Conservation (phyloP, 352 stramenopile species). For the Salisapilia sapeloensis region DNA sequence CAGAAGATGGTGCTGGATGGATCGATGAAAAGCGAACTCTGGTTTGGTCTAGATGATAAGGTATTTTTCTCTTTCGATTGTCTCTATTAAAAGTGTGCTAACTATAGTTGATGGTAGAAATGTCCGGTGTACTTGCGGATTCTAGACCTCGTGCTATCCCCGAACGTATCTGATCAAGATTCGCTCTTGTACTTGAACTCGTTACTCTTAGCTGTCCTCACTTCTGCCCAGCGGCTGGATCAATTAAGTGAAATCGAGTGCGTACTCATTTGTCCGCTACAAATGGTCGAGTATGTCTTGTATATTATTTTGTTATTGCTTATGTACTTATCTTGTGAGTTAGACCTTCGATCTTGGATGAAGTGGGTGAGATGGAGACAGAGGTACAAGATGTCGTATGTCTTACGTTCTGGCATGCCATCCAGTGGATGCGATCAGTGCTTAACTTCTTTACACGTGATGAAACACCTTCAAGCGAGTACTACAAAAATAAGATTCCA, state of each 20-base stretch:
- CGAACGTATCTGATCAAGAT: slow-evolving; percentile 16
- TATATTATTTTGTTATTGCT: not conserved
- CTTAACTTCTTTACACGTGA: slow-evolving; percentile 33
- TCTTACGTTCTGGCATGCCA: slow-evolving; percentile 23
- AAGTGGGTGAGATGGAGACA: slow-evolving; percentile 16
- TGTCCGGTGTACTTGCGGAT: slow-evolving; percentile 26
- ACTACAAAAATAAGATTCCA: slow-evolving; percentile 13
- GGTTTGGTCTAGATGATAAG: slow-evolving; percentile 15
- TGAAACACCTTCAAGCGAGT: slow-evolving; percentile 7
- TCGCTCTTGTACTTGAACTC: slow-evolving; percentile 23
- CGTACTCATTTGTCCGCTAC: slow-evolving; percentile 31
- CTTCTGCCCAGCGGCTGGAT: slow-evolving; percentile 13
- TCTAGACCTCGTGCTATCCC: slow-evolving; percentile 22
- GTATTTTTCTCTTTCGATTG: slow-evolving; percentile 1
- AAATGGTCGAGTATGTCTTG: slow-evolving; percentile 32
- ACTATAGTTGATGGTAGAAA: slow-evolving; percentile 2
- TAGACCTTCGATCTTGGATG: slow-evolving; percentile 21
- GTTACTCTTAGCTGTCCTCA: slow-evolving; percentile 17
- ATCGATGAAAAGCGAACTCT: slow-evolving; percentile 19
- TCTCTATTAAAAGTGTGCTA: too few relatives aligned
- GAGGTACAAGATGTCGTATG: slow-evolving; percentile 21
- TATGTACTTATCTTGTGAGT: not conserved
- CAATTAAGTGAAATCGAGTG: slow-evolving; percentile 18
- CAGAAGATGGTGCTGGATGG: slow-evolving; percentile 12
- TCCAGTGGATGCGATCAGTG: slow-evolving; percentile 48